Conservation (phyloP, 73 alveolate species). For the Urostyla sp. region DNA sequence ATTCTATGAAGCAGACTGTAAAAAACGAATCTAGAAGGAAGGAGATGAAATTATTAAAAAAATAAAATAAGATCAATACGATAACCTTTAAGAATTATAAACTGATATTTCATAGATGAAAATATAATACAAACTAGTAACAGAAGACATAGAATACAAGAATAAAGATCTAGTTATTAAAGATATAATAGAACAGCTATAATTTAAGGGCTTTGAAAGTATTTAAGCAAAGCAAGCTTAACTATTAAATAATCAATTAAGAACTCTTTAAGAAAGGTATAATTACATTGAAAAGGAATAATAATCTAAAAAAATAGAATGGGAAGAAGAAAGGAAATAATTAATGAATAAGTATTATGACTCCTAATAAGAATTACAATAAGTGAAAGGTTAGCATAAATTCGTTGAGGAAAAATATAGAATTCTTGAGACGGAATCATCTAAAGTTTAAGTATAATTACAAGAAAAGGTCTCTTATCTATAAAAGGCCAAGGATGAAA, state of each 20-base stretch:
- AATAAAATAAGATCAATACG: slow-evolving; percentile 9
- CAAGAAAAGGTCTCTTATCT: slow-evolving; percentile 4
- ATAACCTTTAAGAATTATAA: not conserved
- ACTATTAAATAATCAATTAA: slow-evolving; percentile 67
- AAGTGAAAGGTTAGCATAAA: slow-evolving; percentile 25
- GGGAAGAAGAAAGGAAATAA: slow-evolving; percentile 75
- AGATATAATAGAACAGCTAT: slow-evolving; percentile 69
- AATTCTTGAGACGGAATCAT: slow-evolving; percentile 22
- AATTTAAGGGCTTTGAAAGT: slow-evolving; percentile 73
- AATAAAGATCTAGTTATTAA: slow-evolving; percentile 29
- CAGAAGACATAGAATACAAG: slow-evolving; percentile 9
- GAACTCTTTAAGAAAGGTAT: slow-evolving; percentile 74
- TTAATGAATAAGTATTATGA: slow-evolving; percentile 55
- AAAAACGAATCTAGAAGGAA: slow-evolving; percentile 10
- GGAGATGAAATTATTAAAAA: slow-evolving; percentile 17
- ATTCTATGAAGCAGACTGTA: slow-evolving; percentile 29
- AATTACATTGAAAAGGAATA: slow-evolving; percentile 80
- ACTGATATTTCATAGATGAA: slow-evolving; percentile 13
- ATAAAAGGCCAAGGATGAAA: not conserved
- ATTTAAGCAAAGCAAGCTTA: slow-evolving; percentile 68
- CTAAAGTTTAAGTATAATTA: not conserved
- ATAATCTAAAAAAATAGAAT: slow-evolving; percentile 66
- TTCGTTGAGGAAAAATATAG: slow-evolving; percentile 75
- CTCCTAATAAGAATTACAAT: slow-evolving; percentile 2
- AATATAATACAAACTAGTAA: not conserved